These are phyloP conservation scores for Mortierella sp. DNA, from an alignment of 371 early-diverging fungal species.

Conservation along the genomic window DNA sequence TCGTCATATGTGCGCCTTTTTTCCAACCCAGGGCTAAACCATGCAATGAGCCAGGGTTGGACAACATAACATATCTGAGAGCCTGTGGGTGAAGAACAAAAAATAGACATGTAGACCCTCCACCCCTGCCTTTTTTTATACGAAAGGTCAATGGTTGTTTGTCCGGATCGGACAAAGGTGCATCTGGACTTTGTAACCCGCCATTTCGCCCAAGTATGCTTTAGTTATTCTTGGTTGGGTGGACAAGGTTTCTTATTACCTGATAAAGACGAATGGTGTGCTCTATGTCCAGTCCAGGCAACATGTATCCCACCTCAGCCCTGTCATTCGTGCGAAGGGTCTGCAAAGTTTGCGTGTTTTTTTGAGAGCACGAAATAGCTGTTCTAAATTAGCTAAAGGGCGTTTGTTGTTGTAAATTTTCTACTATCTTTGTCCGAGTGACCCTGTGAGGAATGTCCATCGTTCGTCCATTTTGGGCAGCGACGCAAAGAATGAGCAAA, in stretches of 20 bases:
- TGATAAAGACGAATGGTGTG: not conserved
- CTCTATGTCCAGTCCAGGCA: not conserved
- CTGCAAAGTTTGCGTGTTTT: no score
- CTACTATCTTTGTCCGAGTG: constrained; percentile 9
- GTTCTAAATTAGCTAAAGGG: not conserved
- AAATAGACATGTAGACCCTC: constrained; percentile 2
- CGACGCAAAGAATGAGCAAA: not conserved
- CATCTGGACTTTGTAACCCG: not conserved
- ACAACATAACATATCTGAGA: not conserved
- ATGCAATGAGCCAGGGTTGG: not conserved
- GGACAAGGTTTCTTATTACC: no score
- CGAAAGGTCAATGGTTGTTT: no score
- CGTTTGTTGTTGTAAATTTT: not conserved
- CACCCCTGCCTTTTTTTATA: not conserved
- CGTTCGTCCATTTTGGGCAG: not conserved
- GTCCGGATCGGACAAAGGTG: not conserved
- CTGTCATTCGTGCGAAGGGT: constrained; percentile 1
- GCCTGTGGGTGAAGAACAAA: not conserved
- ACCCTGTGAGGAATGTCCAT: not conserved
- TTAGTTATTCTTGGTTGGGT: not conserved
- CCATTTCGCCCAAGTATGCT: not conserved
- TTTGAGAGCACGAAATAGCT: no score
- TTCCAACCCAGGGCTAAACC: not conserved
- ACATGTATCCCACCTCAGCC: not conserved
- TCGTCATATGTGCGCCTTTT: not conserved